Percentiles rank a stretch among this genome's conserved stretches.
phyloP scores from a whole-genome alignment of 345 rosid species.

The Hirschfeldia incana region DNA sequence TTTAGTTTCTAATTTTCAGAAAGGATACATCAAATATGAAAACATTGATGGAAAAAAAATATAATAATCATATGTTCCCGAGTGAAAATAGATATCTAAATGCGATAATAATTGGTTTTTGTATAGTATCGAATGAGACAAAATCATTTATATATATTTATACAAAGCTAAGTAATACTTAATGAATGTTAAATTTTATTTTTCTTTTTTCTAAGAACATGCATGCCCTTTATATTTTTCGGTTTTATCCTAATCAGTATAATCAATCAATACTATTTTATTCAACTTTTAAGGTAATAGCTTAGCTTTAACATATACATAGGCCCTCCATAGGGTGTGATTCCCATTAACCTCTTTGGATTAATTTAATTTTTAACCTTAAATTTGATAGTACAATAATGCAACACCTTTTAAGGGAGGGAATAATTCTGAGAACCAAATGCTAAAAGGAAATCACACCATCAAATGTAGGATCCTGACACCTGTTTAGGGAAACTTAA shows the following conservation, averaged over 20 bases:
- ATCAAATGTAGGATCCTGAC: constrained; percentile 25
- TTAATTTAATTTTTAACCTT: constrained; percentile 14
- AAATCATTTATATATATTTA: too few relatives aligned
- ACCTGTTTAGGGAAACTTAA: constrained; percentile 33
- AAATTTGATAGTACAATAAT: constrained; percentile 25
- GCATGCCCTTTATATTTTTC: constrained; percentile 9
- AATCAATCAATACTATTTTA: background rate
- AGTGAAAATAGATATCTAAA: background rate
- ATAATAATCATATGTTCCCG: background rate
- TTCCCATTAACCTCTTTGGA: constrained; percentile 24
- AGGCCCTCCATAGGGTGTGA: constrained; percentile 28
- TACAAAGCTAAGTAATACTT: background rate
- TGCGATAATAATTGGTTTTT: background rate
- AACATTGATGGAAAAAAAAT: background rate
- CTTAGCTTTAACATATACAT: constrained; percentile 4
- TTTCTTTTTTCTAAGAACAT: background rate
- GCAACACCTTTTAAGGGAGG: constrained; percentile 12
- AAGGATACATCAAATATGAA: background rate
- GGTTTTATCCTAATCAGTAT: background rate
- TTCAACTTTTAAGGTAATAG: background rate
- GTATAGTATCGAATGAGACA: background rate
- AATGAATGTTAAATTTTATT: background rate
- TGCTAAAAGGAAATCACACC: constrained; percentile 17
- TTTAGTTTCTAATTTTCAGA: background rate
- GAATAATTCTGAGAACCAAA: constrained; percentile 34